Conservation (phyloP, 108 stramenopile species). For the Nitzschia sp. region DNA sequence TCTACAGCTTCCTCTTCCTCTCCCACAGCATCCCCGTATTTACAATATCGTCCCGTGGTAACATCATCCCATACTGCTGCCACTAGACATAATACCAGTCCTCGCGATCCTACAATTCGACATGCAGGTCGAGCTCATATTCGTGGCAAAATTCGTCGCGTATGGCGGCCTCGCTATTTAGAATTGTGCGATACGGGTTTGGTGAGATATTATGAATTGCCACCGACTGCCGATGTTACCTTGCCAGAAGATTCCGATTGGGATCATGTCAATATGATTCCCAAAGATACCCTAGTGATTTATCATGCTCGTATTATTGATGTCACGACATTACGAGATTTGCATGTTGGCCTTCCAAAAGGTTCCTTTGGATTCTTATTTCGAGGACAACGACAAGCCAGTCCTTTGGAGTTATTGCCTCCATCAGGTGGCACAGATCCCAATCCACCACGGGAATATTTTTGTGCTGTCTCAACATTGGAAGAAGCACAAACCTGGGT, state of each 20-base stretch:
- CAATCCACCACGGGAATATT: slow-evolving; percentile 61
- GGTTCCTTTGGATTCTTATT: slow-evolving; percentile 83
- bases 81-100: too few species aligned
- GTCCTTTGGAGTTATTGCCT: slow-evolving; percentile 3
- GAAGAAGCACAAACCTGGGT: slow-evolving; percentile 87
- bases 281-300: slow-evolving; percentile 52
- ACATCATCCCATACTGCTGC: too few species aligned
- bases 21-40: too few species aligned
- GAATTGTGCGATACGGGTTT: slow-evolving; percentile 75
- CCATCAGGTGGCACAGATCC: slow-evolving; percentile 22
- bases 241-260: slow-evolving; percentile 37
- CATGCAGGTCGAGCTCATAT: slow-evolving; percentile 79
- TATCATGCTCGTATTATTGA: slow-evolving; percentile 78
- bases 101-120: slow-evolving; percentile 44
- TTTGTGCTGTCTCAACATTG: slow-evolving; percentile 78
- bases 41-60: too few species aligned
- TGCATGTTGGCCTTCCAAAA: slow-evolving; percentile 78
- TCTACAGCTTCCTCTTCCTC: too few species aligned
- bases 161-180: slow-evolving; percentile 88
- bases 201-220: slow-evolving; percentile 83
- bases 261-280: slow-evolving; percentile 48
- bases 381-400: slow-evolving; percentile 60
- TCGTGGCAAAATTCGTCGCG: slow-evolving; percentile 80
- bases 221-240: slow-evolving; percentile 38
- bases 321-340: slow-evolving; percentile 76